Evolutionary conservation across 139 green algal species (phyloP).

Genomic region (Chlamydomonas incerta): DNA sequence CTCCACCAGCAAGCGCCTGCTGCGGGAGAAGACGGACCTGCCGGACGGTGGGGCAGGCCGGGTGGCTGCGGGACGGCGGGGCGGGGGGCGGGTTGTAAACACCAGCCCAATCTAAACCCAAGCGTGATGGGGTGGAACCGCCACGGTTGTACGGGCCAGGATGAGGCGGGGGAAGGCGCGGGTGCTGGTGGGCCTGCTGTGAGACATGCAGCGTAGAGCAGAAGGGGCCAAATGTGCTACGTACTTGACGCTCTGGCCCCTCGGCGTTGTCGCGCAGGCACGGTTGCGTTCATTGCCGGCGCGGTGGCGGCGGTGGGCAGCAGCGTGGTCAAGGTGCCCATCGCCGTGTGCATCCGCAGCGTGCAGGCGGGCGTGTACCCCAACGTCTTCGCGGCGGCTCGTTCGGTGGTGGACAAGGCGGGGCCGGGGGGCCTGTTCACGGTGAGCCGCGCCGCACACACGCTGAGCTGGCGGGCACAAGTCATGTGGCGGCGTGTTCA

Average conservation of each 20-base stretch:
- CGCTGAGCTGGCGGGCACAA: no score
- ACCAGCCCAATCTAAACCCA: no score
- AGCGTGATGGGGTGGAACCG: no score
- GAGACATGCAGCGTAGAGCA: no score
- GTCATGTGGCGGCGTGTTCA: no score
- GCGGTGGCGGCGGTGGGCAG: slow-evolving; percentile 62
- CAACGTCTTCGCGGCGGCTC: slow-evolving; percentile 80
- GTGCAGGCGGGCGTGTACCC: slow-evolving; percentile 90
- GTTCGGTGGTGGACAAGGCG: slow-evolving; percentile 71
- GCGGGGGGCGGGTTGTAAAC: no score
- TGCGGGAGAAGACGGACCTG: slow-evolving; percentile 61
- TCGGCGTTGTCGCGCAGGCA: slow-evolving; percentile 36
- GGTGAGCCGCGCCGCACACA: slow-evolving; percentile 41
- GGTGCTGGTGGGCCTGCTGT: no score
- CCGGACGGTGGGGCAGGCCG: slow-evolving; percentile 51
- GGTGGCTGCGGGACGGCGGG: no score
- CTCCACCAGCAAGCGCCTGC: slow-evolving; percentile 70
- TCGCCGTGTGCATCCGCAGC: slow-evolving; percentile 91
- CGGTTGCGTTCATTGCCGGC: slow-evolving; percentile 71
- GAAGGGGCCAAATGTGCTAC: no score
- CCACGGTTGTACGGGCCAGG: no score
- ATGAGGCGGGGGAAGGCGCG: no score
- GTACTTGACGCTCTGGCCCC: no score
- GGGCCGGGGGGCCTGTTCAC: slow-evolving; percentile 84
- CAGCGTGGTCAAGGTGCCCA: slow-evolving; percentile 85